Base-by-base conservation (phyloP, 2,329 filamentous ascomycete genomes). In the Ascochyta viciae-villosae region DNA sequence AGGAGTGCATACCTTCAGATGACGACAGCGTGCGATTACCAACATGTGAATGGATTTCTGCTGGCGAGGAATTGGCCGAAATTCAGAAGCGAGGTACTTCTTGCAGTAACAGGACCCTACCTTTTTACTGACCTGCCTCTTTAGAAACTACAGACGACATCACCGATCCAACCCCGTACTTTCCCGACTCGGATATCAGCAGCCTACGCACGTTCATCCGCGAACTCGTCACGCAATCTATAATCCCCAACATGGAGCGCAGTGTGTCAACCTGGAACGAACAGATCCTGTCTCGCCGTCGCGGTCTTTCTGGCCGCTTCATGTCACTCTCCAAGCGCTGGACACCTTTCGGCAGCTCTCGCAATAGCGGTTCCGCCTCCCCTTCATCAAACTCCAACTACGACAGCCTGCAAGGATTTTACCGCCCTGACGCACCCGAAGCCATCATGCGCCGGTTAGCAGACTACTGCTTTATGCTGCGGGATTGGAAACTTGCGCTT, bases 201-300 rank as follows among this genome's bases (percentile, higher is more conserved):
- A 92, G 92, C 15, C 89, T 99, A 58, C 89, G 88, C 49, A 96
- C 90, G 0, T 96, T 99, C 73, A 86, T 98, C 57, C 88, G 95
- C 29, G 96, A 99, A 74, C 91, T 99, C 82, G 91, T 97, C 7
- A 95, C 90, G 1, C 94, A 98, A 73, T 98, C 94, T 1, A 87
- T 99, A 48, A 84, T 99, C 53, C 95, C 96, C 1, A 93, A 91
- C 37, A 99, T 99, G 96, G 95, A 99, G 77, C 89, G 94, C 52
- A 88, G 90, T 62, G 86, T 96, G 10, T 89, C 92, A 6, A 83
- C 92, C 5, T 99, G 95, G 96, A 99, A 99, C 70, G 95, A 99
- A 68, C 94, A 98, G 75, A 90, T 98, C 24, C 93, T 94, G 15
- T 97, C 96, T 12, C 86, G 91, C 55, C 85, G 96, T 54, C 88